Base-by-base conservation (phyloP, 2,329 filamentous ascomycete species). In the Pyricularia pennisetigena region DNA sequence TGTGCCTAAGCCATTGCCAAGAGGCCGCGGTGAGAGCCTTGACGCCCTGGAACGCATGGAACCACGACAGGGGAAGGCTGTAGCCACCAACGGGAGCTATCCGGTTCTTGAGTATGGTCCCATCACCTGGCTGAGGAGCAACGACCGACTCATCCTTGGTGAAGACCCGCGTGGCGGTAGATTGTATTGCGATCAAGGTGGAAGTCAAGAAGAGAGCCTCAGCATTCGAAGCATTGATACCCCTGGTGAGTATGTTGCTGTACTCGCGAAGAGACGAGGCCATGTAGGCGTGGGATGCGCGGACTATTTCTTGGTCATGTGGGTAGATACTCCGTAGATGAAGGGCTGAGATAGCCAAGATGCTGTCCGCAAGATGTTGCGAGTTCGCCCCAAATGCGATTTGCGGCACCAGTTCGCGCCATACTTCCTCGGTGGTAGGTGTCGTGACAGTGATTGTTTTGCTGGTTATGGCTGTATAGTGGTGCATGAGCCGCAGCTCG, bases 31-130 rank as follows among this genome's bases (percentile, higher is more conserved):
- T 87, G 41, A 90, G 82, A 1, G 87, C 85, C 74, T 89, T 90
- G 71, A 90, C 86, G 12, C 87, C 87, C 72, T 89, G 87, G 73
- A 88, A 89, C 4, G 87, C 84, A 73, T 89, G 87, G 70, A 90
- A 89, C 86, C 86, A 89, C 3, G 85, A 82, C 62, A 89, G 76
- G 0, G 87, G 87, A n/a, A 88, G 76, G 23, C 80, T 79, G 73
- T 90, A 90, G 57, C 79, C 79, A 63, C 70, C 78, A 69, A 9
- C 71, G 59, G 30, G 12, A 6, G 57, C 32, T 28, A 24, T 28
- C n/a, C 68, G 64, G 64, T 26, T 41, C 24, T 35, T 32, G 49
- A 30, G n/a, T 69, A 70, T 24, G 68, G 67, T 54, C 67, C 59
- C 66, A 8, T 57, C 66, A 8, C 57, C 32, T 5, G 49, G 49